These are phyloP conservation scores for Pyrrhoderma lamaoense DNA, from an alignment of 1,284 basidiomycete genomes.

Conservation along the genomic window DNA sequence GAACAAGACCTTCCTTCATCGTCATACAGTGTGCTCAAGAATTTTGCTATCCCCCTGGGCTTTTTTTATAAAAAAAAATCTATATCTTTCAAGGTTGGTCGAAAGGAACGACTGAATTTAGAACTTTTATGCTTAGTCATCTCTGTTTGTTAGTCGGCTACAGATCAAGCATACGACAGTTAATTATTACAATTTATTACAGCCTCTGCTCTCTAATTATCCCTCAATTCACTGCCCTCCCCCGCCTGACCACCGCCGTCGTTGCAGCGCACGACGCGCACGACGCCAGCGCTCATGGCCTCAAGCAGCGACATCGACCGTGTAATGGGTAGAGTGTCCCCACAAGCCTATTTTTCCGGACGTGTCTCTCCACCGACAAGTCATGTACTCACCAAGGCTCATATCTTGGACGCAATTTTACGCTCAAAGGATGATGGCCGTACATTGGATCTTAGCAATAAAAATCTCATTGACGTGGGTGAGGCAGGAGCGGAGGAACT, in stretches of 20 bases:
- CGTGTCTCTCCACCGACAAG: conserved; percentile 37
- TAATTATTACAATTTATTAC: not conserved
- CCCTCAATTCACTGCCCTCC: not conserved
- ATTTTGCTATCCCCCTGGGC: no score
- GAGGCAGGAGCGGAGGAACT: conserved; percentile 70
- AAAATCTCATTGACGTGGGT: conserved; percentile 68
- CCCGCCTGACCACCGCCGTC: not conserved
- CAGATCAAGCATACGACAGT: conserved; percentile 4
- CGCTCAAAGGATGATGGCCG: conserved; percentile 70
- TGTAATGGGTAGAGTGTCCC: conserved; percentile 21
- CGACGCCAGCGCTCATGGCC: conserved; percentile 9
- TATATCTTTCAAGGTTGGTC: not conserved
- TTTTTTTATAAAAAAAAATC: no score
- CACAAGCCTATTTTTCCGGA: conserved; percentile 22
- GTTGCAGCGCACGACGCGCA: conserved; percentile 16
- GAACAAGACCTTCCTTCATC: conserved; percentile 10
- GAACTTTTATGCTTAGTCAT: not conserved
- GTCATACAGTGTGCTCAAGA: not conserved
- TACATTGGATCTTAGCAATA: conserved; percentile 77
- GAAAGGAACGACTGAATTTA: conserved; percentile 6
- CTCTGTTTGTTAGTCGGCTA: not conserved
- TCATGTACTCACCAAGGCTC: conserved; percentile 39
- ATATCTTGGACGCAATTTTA: conserved; percentile 59
- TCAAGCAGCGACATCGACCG: conserved; percentile 7
- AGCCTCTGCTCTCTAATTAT: conserved; percentile 3